Percentiles rank a stretch among this genome's conserved stretches.
Conservation (phyloP, 202 grass and related monocot genomes). For the Carex sylvatica region DNA sequence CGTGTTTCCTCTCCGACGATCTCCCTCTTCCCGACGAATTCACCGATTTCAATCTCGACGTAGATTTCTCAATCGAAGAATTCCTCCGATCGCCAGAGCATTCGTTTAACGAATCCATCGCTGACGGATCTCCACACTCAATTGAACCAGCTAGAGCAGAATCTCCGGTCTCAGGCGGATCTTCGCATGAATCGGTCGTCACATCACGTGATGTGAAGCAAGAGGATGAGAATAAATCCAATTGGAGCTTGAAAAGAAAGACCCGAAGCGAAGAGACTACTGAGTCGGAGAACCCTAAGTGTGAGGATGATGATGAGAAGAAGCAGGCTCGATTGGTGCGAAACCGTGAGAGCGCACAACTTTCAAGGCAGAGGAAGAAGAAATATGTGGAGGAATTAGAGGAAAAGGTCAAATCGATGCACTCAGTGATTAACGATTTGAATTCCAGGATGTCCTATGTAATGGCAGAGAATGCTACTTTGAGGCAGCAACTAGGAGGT, state of each 20-base stretch:
- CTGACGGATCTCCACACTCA: slow-evolving; percentile 24
- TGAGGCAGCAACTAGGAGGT: slow-evolving; percentile 61
- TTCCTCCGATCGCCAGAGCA: slow-evolving; percentile 53
- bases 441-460: slow-evolving; percentile 84
- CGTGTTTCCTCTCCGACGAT: slow-evolving; percentile 42
- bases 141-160: background rate
- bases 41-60: slow-evolving; percentile 59
- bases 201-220: slow-evolving; percentile 61
- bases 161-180: slow-evolving; percentile 23
- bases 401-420: slow-evolving; percentile 91
- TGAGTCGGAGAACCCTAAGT: slow-evolving; percentile 30
- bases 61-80: slow-evolving; percentile 76
- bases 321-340: slow-evolving; percentile 67
- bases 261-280: slow-evolving; percentile 19
- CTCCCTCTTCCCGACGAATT: slow-evolving; percentile 39
- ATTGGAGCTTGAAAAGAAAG: slow-evolving; percentile 75
- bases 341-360: slow-evolving; percentile 91
- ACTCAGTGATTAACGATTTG: slow-evolving; percentile 80
- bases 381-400: slow-evolving; percentile 84
- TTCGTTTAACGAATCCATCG: slow-evolving; percentile 43
- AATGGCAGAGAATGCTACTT: slow-evolving; percentile 57
- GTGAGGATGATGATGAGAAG: slow-evolving; percentile 54
- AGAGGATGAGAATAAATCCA: slow-evolving; percentile 48
- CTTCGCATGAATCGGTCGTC: slow-evolving; percentile 33
- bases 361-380: slow-evolving; percentile 94